Evolutionary conservation across 768 basidiomycete genomes (phyloP).

Genomic region (Daedaleopsis nitida): DNA sequence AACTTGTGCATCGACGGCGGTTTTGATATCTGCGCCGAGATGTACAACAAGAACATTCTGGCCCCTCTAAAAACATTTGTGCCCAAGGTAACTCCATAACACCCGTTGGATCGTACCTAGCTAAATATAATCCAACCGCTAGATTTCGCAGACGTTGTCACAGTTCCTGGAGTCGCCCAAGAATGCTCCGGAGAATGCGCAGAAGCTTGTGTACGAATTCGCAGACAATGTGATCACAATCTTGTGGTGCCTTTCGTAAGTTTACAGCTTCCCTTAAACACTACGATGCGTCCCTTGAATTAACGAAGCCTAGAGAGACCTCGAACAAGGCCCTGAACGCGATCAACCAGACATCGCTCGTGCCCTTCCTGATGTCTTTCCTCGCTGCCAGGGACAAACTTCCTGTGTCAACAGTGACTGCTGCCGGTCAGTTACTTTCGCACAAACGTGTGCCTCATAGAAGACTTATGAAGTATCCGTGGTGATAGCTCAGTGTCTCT

Average conservation of each 20-base stretch:
- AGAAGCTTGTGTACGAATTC: conserved; percentile 81
- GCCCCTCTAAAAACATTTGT: conserved; percentile 74
- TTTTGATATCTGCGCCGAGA: conserved; percentile 92
- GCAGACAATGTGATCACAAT: conserved; percentile 92
- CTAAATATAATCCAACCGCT: neutral
- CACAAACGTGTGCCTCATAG: neutral
- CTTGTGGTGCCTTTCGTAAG: conserved; percentile 94
- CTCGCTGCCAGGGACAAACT: conserved; percentile 69
- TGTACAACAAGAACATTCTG: conserved; percentile 95
- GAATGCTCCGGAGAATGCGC: conserved; percentile 66
- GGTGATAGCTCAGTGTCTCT: conserved; percentile 80
- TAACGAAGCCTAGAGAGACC: conserved; percentile 64
- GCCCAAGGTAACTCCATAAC: conserved; percentile 58
- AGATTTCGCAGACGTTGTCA: conserved; percentile 77
- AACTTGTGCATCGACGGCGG: conserved; percentile 96
- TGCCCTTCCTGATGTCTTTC: conserved; percentile 91
- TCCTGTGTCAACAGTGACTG: conserved; percentile 69
- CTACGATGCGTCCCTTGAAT: conserved; percentile 8
- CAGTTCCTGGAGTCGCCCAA: conserved; percentile 65
- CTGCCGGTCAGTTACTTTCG: conserved; percentile 63
- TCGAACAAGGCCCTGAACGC: conserved; percentile 90
- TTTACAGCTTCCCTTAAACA: conserved; percentile 22
- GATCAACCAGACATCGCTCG: conserved; percentile 77
- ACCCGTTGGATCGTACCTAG: neutral
- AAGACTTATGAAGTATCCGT: conserved; percentile 14